Base-by-base conservation (phyloP, 768 basidiomycete genomes). In the Hemileccinum impolitum region DNA sequence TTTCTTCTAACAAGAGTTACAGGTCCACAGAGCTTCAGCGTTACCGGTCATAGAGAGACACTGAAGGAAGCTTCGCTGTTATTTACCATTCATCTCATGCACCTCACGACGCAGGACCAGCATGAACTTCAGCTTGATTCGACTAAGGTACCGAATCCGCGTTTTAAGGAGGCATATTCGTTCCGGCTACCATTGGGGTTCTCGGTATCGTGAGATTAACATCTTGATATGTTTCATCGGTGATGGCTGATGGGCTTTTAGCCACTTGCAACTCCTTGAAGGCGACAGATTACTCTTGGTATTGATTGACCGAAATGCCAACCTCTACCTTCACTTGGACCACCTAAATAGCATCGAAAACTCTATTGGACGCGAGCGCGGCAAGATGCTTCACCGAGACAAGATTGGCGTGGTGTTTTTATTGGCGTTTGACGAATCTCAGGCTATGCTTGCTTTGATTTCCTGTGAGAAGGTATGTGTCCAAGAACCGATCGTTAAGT, bases 401-500 rank as follows among this genome's bases (percentile, higher is more conserved):
- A 79, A 76, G 53, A 69, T 80, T 18, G 80, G 77, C 0, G 64
- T 73, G 19, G 65, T 74, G 10, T 67, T 72, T 40, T 36, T 78
- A 11, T 46, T 82, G 13, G 70, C 81, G 0, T 81, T 73, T 47
- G 80, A 83, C 43, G 81, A 83, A 55, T 63, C 67, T 4, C 75
- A 72, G 51, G 69, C 75, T 3, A 71, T 78, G 62, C 64, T 84
- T 34, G 70, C 72, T 6, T 42, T 82, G 7, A 71, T 78, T 50
- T 66, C 71, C 7, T 59, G 70, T 6, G 64, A 64, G 1, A 79
- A 75, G 69, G 79, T 79, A 40, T 9, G 50, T 3, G 25, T 6
- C 26, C 6, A 12, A 11, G 9, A 28, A 39, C 9, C 2, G 10
- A 26, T 10, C 7, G 6, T 39, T n/a, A 8, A 6, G 18, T 28